Evolutionary conservation across 2,329 filamentous ascomycete species (phyloP), one percentile per base, ranked within the genome.

Genomic region (Metarhizium guizhouense): DNA sequence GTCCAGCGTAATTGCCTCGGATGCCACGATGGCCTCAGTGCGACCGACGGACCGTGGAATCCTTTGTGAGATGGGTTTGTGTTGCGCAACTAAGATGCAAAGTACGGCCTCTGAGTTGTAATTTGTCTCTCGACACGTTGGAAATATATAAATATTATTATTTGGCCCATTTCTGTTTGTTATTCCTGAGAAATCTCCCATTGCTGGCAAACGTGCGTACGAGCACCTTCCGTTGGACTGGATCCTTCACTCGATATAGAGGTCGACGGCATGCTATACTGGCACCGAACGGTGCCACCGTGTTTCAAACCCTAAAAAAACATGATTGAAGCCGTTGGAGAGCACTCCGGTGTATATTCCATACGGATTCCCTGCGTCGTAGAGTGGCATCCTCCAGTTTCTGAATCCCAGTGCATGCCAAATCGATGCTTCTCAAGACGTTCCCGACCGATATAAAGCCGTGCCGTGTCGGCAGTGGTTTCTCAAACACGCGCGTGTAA

Each of bases 21-120:
- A 38, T n/a, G 51, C 47, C 51, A 43, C 51, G 55, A 56, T 56
- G 55, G 38, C 55, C 50, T 56, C 51, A 11, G 48, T 45, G 32
- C 7, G 18, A 40, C 47, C 29, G 30, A 48, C 16, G 2, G 11
- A 16, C 6, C 10, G 13, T 14, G 45, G 25, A 48, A 30, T 45
- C n/a, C 13, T 45, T 45, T 10, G 18, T 0, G 25, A 48, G 43
- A n/a, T 6, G 13, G n/a, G 6, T 43, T 43, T n/a, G 40, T 2
- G 4, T 16, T 4, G 40, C 16, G 16, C n/a, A 5, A 3, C 25
- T 25, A 3, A 25, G 25, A 25, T 25, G 25, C 25, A 25, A 25
- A 25, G 25, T 25, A 25, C 25, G 3, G 25, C 25, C 25, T 25
- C 25, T 25, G 3, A 25, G 25, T 25, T 4, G 25, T 25, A 25